These are phyloP conservation scores for Nothophaeocryptopus gaeumannii DNA, from an alignment of 2,329 filamentous ascomycete genomes.

Conservation along the genomic window DNA sequence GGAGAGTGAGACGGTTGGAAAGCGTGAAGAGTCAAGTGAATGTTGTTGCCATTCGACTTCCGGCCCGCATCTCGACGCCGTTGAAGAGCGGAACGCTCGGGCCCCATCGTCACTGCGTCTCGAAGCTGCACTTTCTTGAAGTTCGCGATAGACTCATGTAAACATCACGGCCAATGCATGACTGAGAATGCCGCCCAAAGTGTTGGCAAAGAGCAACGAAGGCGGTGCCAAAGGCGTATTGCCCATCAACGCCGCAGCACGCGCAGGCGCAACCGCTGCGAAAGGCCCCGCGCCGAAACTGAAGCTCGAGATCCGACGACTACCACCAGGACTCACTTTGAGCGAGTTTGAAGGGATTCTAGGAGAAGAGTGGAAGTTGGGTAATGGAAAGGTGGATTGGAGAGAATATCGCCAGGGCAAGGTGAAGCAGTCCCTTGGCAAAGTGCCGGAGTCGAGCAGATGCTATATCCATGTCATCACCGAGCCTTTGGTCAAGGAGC, in stretches of 20 bases:
- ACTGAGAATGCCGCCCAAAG: constrained; percentile 31
- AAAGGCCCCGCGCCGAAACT: constrained; percentile 61
- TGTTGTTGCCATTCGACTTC: too few relatives aligned
- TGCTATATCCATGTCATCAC: constrained; percentile 81
- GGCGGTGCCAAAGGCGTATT: constrained; percentile 30
- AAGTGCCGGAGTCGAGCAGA: constrained; percentile 75
- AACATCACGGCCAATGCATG: background rate
- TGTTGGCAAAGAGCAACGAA: constrained; percentile 29
- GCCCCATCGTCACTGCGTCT: too few relatives aligned
- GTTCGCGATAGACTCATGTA: too few relatives aligned
- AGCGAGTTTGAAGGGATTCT: constrained; percentile 70
- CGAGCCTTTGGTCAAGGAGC: constrained; percentile 61
- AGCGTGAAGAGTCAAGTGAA: too few relatives aligned
- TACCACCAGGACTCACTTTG: constrained; percentile 81
- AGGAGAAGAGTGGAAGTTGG: constrained; percentile 76
- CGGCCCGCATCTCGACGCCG: too few relatives aligned
- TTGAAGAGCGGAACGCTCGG: too few relatives aligned
- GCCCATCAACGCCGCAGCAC: constrained; percentile 32
- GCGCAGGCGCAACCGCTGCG: constrained; percentile 23
- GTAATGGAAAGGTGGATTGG: constrained; percentile 84
- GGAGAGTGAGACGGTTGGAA: too few relatives aligned
- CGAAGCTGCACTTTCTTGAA: too few relatives aligned
- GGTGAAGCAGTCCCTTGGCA: constrained; percentile 74
- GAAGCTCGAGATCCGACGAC: constrained; percentile 79
- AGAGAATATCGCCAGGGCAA: constrained; percentile 70